A percentile compares a stretch with the other conserved stretches of the same genome.
phyloP scores from a whole-genome alignment of 2,329 filamentous ascomycete species.

The Fusarium setosum region DNA sequence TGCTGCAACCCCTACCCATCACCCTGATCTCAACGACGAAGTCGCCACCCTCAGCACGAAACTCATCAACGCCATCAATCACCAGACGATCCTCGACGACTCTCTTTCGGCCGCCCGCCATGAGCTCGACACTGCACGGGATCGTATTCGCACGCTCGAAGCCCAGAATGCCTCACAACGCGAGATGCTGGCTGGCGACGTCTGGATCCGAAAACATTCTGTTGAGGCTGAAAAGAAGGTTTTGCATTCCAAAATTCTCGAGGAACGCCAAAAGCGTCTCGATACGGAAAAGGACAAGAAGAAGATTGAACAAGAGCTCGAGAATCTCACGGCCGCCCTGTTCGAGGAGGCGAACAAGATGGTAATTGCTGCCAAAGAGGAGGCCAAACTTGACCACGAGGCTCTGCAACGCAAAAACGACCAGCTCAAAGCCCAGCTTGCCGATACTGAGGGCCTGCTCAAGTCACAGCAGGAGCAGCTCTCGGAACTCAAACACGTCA shows the following conservation, averaged over 20 bases:
- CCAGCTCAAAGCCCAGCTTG: conserved; percentile 84
- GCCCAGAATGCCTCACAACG: conserved; percentile 72
- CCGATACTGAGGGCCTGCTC: conserved; percentile 86
- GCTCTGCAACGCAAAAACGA: conserved; percentile 86
- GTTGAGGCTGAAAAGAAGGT: conserved; percentile 78
- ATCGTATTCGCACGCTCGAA: conserved; percentile 77
- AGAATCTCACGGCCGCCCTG: conserved; percentile 89
- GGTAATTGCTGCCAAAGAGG: conserved; percentile 89
- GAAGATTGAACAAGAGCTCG: conserved; percentile 91
- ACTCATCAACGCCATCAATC: conserved; percentile 96
- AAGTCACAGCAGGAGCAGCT: conserved; percentile 94
- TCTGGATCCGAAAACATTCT: conserved; percentile 79
- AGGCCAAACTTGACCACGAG: conserved; percentile 87
- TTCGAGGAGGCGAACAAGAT: conserved; percentile 99
- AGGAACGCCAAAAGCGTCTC: conserved; percentile 73
- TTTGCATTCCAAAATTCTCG: conserved; percentile 67
- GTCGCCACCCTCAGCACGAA: conserved; percentile 94
- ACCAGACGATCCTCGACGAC: conserved; percentile 93
- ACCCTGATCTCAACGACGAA: conserved; percentile 74
- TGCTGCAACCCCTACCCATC: conserved; percentile 51
- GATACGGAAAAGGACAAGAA: conserved; percentile 83
- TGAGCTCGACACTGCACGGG: conserved; percentile 80
- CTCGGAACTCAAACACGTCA: conserved; percentile 87
- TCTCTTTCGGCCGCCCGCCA: conserved; percentile 83
- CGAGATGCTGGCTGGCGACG: conserved; percentile 77